Evolutionary conservation across 2,329 filamentous ascomycete species (phyloP).

Genomic region (Emmonsiellopsis sp.): DNA sequence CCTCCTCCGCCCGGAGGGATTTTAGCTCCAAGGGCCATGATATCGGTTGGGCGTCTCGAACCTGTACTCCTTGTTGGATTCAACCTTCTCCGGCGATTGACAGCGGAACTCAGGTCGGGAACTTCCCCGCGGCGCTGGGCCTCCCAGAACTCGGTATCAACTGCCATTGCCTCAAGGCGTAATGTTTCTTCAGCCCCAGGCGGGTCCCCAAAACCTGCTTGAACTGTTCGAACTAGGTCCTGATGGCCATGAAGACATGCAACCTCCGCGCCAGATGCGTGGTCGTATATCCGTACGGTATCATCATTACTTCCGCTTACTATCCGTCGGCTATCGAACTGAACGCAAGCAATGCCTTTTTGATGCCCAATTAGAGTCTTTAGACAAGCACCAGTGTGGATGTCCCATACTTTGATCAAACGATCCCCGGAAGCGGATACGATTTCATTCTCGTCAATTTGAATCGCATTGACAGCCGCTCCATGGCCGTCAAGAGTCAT

Average conservation of each 20-base stretch:
- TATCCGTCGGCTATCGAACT: slow-evolving; percentile 87
- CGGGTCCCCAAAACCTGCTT: slow-evolving; percentile 86
- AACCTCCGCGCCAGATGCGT: slow-evolving; percentile 74
- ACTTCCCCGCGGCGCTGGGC: slow-evolving; percentile 40
- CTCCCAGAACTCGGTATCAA: slow-evolving; percentile 64
- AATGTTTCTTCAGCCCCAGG: slow-evolving; percentile 71
- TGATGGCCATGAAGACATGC: slow-evolving; percentile 74
- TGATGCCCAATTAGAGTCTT: slow-evolving; percentile 76
- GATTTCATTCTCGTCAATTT: slow-evolving; percentile 74
- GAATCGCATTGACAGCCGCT: slow-evolving; percentile 92
- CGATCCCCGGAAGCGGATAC: slow-evolving; percentile 93
- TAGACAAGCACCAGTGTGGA: slow-evolving; percentile 64
- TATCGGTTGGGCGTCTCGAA: slow-evolving; percentile 63
- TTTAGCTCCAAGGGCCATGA: slow-evolving; percentile 68
- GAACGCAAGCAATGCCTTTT: slow-evolving; percentile 95
- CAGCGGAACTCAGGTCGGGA: slow-evolving; percentile 21
- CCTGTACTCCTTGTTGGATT: slow-evolving; percentile 54
- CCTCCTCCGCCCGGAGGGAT: slow-evolving; percentile 86
- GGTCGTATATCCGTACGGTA: slow-evolving; percentile 91
- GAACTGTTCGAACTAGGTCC: slow-evolving; percentile 83
- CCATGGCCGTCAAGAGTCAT: slow-evolving; percentile 73
- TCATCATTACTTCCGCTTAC: slow-evolving; percentile 95
- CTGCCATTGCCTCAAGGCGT: slow-evolving; percentile 57
- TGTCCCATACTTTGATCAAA: slow-evolving; percentile 89
- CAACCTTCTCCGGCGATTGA: slow-evolving; percentile 46